Percentiles rank a stretch among this genome's conserved stretches.
phyloP scores from a whole-genome alignment of 345 rosid genomes.

The Bruguiera parviflora region DNA sequence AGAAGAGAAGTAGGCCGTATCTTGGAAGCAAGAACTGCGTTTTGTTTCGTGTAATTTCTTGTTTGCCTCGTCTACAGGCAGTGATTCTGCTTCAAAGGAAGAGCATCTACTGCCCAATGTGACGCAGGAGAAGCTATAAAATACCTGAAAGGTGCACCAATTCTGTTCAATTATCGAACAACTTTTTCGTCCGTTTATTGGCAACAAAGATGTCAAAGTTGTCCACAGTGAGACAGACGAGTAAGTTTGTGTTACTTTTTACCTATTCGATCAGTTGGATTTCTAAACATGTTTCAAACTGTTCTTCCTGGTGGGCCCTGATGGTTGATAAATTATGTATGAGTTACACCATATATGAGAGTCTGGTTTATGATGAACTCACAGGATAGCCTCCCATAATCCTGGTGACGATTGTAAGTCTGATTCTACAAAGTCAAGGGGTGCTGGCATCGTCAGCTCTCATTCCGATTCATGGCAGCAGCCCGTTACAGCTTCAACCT shows the following conservation, averaged over 20 bases:
- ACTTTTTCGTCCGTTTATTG: slow-evolving; percentile 34
- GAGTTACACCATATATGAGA: too few species aligned
- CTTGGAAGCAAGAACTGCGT: neutral
- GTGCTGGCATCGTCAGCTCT: too few species aligned
- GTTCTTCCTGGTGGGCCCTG: too few species aligned
- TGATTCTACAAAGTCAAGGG: too few species aligned
- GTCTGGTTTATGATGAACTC: too few species aligned
- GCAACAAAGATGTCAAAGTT: slow-evolving; percentile 59
- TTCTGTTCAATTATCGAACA: neutral
- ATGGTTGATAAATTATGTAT: too few species aligned
- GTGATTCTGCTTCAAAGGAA: neutral
- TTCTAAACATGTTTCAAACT: too few species aligned
- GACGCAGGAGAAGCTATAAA: neutral
- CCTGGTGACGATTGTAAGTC: too few species aligned
- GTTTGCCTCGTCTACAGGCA: neutral
- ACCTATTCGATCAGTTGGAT: neutral
- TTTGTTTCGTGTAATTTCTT: neutral
- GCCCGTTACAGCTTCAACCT: too few species aligned
- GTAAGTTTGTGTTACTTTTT: slow-evolving; percentile 34
- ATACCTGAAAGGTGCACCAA: neutral
- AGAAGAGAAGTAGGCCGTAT: slow-evolving; percentile 70
- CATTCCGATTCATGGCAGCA: too few species aligned
- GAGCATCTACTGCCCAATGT: neutral
- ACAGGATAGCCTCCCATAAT: too few species aligned
- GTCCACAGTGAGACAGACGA: slow-evolving; percentile 53